Evolutionary conservation across 2,329 filamentous ascomycete species (phyloP).

Genomic region (Fusarium sp.): DNA sequence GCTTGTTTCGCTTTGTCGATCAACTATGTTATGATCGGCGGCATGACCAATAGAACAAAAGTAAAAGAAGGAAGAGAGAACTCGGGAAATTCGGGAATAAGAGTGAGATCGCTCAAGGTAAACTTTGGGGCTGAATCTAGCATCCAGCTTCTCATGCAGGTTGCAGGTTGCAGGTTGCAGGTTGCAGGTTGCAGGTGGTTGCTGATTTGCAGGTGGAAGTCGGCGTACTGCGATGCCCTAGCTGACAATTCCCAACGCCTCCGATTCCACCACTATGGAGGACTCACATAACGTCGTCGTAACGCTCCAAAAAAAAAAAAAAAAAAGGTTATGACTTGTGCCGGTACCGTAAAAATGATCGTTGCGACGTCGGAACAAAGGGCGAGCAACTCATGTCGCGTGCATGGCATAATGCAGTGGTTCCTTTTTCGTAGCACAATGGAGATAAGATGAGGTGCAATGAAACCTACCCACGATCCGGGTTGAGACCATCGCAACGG

Average conservation of each 20-base stretch:
- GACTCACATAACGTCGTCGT: conserved; percentile 15
- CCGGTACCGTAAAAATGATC: conserved; percentile 25
- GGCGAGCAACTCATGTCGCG: background rate
- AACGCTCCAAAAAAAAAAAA: conserved; percentile 27
- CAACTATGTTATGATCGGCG: conserved; percentile 2
- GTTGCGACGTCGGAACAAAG: conserved; percentile 38
- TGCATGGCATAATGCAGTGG: background rate
- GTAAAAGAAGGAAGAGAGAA: conserved; percentile 1
- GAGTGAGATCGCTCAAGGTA: background rate
- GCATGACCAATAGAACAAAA: conserved; percentile 9
- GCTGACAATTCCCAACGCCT: background rate
- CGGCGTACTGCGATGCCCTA: conserved; percentile 8
- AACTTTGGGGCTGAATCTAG: background rate
- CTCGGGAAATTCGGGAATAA: conserved; percentile 13
- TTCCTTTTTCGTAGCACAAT: conserved; percentile 19
- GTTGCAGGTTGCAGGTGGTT: too few relatives aligned
- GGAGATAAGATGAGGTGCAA: conserved; percentile 43
- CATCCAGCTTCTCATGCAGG: conserved; percentile 4
- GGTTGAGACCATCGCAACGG: conserved; percentile 33
- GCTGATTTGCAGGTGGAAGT: background rate
- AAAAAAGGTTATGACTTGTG: conserved; percentile 15
- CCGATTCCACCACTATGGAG: conserved; percentile 5
- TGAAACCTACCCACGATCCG: conserved; percentile 34
- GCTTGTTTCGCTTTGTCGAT: conserved; percentile 2
- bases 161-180: too few relatives aligned